Evolutionary conservation across 768 basidiomycete species (phyloP).

Genomic region (Suillus decipiens): DNA sequence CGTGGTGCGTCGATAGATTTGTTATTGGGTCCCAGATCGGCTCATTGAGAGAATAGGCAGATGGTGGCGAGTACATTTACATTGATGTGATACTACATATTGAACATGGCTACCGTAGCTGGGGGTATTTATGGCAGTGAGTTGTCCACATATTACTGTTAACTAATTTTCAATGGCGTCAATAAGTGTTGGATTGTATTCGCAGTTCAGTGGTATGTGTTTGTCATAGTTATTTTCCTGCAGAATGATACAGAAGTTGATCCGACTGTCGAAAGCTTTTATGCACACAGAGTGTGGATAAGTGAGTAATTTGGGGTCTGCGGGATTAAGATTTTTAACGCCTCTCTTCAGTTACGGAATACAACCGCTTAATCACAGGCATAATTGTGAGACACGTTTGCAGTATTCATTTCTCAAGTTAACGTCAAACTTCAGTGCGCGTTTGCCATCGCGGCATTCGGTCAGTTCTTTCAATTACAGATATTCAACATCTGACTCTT

Average conservation of each 20-base stretch:
- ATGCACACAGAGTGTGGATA: conserved; percentile 29
- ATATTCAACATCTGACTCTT: background rate
- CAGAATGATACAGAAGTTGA: background rate
- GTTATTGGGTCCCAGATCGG: background rate
- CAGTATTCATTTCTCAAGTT: background rate
- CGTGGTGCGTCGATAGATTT: conserved; percentile 1
- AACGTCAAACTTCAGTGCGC: conserved; percentile 5
- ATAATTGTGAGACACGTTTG: conserved; percentile 17
- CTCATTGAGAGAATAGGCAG: background rate
- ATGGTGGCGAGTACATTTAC: background rate
- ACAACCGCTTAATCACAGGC: conserved; percentile 18
- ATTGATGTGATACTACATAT: background rate
- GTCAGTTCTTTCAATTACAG: conserved; percentile 18
- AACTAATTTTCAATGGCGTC: background rate
- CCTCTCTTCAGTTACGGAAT: conserved; percentile 19
- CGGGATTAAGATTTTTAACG: background rate
- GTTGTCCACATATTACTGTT: background rate
- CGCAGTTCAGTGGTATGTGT: conserved; percentile 22
- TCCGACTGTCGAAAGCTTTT: conserved; percentile 19
- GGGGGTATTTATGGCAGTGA: background rate
- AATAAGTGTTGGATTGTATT: conserved; percentile 21
- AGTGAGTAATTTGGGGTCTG: conserved; percentile 15
- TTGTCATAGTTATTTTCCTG: background rate
- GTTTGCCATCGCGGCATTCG: conserved; percentile 11
- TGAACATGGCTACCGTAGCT: background rate